Evolutionary conservation across 805 yeast genomes (phyloP), one percentile per base, ranked within the genome.

Genomic region (Nakazawaea anatomiae): DNA sequence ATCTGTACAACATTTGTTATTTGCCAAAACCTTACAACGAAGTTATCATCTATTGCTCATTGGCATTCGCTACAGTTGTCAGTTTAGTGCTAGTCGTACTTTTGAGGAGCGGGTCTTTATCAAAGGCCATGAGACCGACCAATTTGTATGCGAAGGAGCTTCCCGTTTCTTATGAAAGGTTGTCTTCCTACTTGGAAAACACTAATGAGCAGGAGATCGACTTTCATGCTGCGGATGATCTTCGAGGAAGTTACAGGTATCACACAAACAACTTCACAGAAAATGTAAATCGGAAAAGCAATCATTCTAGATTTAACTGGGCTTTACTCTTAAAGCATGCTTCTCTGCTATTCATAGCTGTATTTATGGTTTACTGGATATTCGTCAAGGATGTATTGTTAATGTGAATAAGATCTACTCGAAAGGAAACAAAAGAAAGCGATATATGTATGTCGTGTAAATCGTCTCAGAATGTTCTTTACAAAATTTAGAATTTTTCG

Each of bases 21-120:
- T 58, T 75, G 35, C 78, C 76, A 4, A 65, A 65, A 5, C 82
- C 82, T 5, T 76, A 76, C 56, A 51, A 64, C 35, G 75, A 74
- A 51, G 64, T 75, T 1, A 54, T 60, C 9, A 53, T 63, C 48
- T 77, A 77, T 57, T 64, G 72, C 2, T 44, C 61, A 4, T 57
- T 69, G 48, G 74, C 79, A 2, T 65, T 57, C n/a, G 27, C 54
- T 7, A 56, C 58, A 63, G 31, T 50, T n/a, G 47, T 55, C 14
- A 35, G 35, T 18, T 30, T 55, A 31, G 27, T 46, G n/a, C 31
- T 55, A 6, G 18, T 34, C 3, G 47, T 46, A 2, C 11, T 39
- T 12, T 36, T 51, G 42, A 42, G 46, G 18, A 46, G 47, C 3
- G 46, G 42, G 30, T 46, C 50, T n/a, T 27, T 46, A 7, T 50